A percentile compares a stretch with the other conserved stretches of the same genome.
Evolutionary conservation across 257 asterid genomes (phyloP).

Genomic region (Salvia hispanica): DNA sequence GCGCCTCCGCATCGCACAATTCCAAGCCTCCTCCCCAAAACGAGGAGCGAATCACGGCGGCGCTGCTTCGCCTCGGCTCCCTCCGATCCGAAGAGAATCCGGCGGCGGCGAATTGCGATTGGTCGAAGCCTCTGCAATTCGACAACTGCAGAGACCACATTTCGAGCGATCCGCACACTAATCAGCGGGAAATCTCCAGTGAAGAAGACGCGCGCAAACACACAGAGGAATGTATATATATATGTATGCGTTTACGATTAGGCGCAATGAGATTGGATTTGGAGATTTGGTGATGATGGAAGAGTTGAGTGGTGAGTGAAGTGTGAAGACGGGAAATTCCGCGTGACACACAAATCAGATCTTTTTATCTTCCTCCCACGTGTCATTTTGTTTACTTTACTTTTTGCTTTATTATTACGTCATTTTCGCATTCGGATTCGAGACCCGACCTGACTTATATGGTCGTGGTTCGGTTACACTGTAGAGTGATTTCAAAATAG

Average conservation of each 20-base stretch:
- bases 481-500: too few relatives aligned
- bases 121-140: conserved; percentile 49
- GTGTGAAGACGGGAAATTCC: too few relatives aligned
- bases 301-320: neutral
- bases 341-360: too few relatives aligned
- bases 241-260: conserved; percentile 1
- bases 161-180: conserved; percentile 7
- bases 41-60: conserved; percentile 35
- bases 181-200: neutral
- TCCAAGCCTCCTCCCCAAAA: conserved; percentile 50
- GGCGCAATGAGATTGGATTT: conserved; percentile 43
- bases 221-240: neutral
- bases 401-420: too few relatives aligned
- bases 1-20: conserved; percentile 33
- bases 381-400: too few relatives aligned
- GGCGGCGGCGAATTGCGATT: conserved; percentile 25
- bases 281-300: conserved; percentile 31
- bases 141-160: conserved; percentile 60
- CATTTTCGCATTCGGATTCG: too few relatives aligned
- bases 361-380: too few relatives aligned
- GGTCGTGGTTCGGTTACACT: too few relatives aligned
- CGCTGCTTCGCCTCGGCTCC: conserved; percentile 23
- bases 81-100: conserved; percentile 27
- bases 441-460: too few relatives aligned
- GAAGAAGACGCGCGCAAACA: neutral